Percentiles rank a stretch among this genome's conserved stretches.
Evolutionary conservation across 2,329 filamentous ascomycete genomes (phyloP).

Genomic region (Didymella pomorum): DNA sequence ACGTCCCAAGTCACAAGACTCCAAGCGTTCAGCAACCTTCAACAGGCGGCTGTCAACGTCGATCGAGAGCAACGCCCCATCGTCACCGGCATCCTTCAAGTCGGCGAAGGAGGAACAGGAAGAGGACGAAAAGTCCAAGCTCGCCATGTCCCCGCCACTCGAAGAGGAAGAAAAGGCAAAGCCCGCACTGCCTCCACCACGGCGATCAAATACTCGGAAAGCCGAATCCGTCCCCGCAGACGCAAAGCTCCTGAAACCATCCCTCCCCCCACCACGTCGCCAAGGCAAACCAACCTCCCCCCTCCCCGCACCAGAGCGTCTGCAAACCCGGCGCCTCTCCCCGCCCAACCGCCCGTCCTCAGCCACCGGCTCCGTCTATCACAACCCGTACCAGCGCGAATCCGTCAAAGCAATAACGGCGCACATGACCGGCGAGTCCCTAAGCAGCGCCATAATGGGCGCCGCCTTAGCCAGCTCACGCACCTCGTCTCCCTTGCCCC

Average conservation of each 20-base stretch:
- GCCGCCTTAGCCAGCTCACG: constrained; percentile 73
- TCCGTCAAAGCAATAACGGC: constrained; percentile 52
- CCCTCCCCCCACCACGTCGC: constrained; percentile 12
- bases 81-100: constrained; percentile 46
- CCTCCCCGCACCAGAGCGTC: constrained; percentile 31
- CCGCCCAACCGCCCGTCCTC: constrained; percentile 36
- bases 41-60: constrained; percentile 37
- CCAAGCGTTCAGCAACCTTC: constrained; percentile 27
- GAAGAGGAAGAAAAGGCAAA: constrained; percentile 11
- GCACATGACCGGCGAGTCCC: constrained; percentile 67
- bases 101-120: constrained; percentile 48
- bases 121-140: constrained; percentile 41
- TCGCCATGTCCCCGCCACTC: constrained; percentile 24
- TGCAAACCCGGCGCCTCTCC: constrained; percentile 31
- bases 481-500: constrained; percentile 50
- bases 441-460: constrained; percentile 78
- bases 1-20: constrained; percentile 37
- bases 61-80: constrained; percentile 37
- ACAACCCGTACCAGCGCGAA: constrained; percentile 52
- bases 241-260: constrained; percentile 16
- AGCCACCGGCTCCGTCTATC: constrained; percentile 39
- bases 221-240: constrained; percentile 16
- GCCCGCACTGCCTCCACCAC: constrained; percentile 41
- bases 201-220: constrained; percentile 38
- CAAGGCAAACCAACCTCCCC: constrained; percentile 28